Conservation (phyloP, 2,329 filamentous ascomycete genomes). For the Ceratocystis diversiconidia region DNA sequence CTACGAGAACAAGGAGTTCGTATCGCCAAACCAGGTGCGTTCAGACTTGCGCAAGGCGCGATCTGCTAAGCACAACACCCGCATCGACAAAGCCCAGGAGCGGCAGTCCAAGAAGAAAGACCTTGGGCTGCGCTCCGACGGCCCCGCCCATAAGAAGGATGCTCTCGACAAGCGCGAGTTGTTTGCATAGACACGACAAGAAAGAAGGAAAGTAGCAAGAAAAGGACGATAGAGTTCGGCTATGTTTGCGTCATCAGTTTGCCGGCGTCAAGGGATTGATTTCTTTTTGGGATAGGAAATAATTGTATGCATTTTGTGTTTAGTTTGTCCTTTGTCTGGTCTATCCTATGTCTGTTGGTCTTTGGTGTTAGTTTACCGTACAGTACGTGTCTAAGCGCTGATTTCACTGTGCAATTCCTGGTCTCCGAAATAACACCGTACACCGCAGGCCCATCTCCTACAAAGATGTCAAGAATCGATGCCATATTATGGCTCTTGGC, state of each 20-base stretch:
- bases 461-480: no score
- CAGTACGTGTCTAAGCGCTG: neutral
- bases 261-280: conserved; percentile 18
- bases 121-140: conserved; percentile 56
- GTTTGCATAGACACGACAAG: conserved; percentile 44
- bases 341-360: no score
- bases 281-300: conserved; percentile 17
- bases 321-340: neutral
- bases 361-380: neutral
- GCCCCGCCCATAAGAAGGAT: conserved; percentile 47
- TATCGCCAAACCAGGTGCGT: conserved; percentile 88
- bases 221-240: conserved; percentile 19
- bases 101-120: conserved; percentile 59
- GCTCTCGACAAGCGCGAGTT: conserved; percentile 63
- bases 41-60: conserved; percentile 64
- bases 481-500: no score
- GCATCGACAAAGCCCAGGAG: conserved; percentile 61
- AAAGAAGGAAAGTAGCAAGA: conserved; percentile 18
- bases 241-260: conserved; percentile 18
- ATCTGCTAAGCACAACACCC: conserved; percentile 61
- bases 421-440: conserved; percentile 5
- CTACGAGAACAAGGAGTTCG: conserved; percentile 95
- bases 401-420: neutral
- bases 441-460: no score
- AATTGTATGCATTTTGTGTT: conserved; percentile 16